These are phyloP conservation scores for Steccherinum ochraceum DNA, from an alignment of 768 basidiomycete species.

Conservation along the genomic window DNA sequence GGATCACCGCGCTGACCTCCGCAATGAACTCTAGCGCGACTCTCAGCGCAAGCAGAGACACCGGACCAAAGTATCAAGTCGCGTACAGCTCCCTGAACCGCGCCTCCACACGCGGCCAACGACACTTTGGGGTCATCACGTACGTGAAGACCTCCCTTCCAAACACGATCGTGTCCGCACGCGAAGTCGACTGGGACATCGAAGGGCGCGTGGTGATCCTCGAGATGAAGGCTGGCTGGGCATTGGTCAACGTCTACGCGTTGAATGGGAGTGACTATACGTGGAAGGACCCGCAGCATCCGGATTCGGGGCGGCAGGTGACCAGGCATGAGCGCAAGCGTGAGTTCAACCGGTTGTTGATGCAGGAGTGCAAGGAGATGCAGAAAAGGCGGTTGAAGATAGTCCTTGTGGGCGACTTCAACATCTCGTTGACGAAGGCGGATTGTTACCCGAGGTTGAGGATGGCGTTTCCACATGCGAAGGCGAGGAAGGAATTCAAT, in stretches of 20 bases:
- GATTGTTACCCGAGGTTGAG: slow-evolving; percentile 18
- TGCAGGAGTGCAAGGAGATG: slow-evolving; percentile 15
- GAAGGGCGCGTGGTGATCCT: slow-evolving; percentile 19
- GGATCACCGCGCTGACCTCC: slow-evolving; percentile 13
- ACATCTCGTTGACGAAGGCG: slow-evolving; percentile 15
- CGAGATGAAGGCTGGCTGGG: slow-evolving; percentile 19
- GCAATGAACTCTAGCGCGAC: slow-evolving; percentile 12
- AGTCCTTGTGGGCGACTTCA: slow-evolving; percentile 22
- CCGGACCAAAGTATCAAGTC: slow-evolving; percentile 15
- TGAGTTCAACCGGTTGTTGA: slow-evolving; percentile 20
- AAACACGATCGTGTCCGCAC: slow-evolving; percentile 7
- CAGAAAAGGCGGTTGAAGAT: slow-evolving; percentile 16
- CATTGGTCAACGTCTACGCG: slow-evolving; percentile 22
- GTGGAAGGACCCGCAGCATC: slow-evolving; percentile 18
- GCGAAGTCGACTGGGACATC: slow-evolving; percentile 21
- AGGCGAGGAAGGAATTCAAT: slow-evolving; percentile 18
- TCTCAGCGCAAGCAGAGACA: too few relatives aligned
- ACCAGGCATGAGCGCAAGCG: slow-evolving; percentile 21
- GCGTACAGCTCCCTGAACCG: slow-evolving; percentile 16
- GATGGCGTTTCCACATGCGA: slow-evolving; percentile 18
- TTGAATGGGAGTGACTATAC: slow-evolving; percentile 21
- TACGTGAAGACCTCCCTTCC: slow-evolving; percentile 15
- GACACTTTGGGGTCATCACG: slow-evolving; percentile 19
- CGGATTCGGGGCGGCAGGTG: slow-evolving; percentile 16
- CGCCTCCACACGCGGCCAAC: slow-evolving; percentile 14